phyloP scores from a whole-genome alignment of 257 asterid genomes.

The Mitragyna speciosa region DNA sequence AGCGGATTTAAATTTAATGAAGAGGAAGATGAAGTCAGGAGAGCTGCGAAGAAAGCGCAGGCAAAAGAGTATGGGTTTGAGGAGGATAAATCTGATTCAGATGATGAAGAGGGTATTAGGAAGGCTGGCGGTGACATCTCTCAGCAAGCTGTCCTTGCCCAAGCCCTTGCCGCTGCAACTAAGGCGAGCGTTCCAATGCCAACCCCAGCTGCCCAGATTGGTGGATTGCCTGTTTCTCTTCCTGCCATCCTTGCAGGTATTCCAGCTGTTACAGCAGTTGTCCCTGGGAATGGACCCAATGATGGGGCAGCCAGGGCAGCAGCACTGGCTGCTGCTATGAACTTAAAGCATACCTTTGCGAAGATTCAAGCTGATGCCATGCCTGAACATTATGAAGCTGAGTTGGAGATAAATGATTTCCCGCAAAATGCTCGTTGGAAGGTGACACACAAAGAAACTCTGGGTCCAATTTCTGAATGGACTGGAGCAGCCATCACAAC shows the following conservation, averaged over 20 bases:
- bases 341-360: slow-evolving; percentile 80
- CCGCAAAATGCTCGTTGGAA: slow-evolving; percentile 98
- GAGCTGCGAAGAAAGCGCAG: slow-evolving; percentile 91
- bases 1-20: slow-evolving; percentile 88
- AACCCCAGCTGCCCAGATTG: slow-evolving; percentile 43
- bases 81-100: slow-evolving; percentile 94
- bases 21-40: slow-evolving; percentile 88
- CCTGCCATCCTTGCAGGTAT: slow-evolving; percentile 4
- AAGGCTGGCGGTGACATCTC: slow-evolving; percentile 74
- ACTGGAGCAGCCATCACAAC: slow-evolving; percentile 97
- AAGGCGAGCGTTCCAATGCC: slow-evolving; percentile 35
- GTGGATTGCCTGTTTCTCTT: slow-evolving; percentile 12
- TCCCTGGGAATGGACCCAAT: slow-evolving; percentile 40
- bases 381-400: slow-evolving; percentile 89
- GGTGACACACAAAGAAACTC: slow-evolving; percentile 91
- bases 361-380: slow-evolving; percentile 81
- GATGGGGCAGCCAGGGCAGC: slow-evolving; percentile 79
- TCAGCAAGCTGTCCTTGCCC: slow-evolving; percentile 31
- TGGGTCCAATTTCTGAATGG: slow-evolving; percentile 93
- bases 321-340: slow-evolving; percentile 75
- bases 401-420: slow-evolving; percentile 83
- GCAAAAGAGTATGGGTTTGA: slow-evolving; percentile 78
- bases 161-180: slow-evolving; percentile 47
- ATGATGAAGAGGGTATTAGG: slow-evolving; percentile 74
- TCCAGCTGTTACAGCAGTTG: slow-evolving; percentile 28